Evolutionary conservation across 805 yeast genomes (phyloP).

Genomic region (Yamadazyma scolyti): DNA sequence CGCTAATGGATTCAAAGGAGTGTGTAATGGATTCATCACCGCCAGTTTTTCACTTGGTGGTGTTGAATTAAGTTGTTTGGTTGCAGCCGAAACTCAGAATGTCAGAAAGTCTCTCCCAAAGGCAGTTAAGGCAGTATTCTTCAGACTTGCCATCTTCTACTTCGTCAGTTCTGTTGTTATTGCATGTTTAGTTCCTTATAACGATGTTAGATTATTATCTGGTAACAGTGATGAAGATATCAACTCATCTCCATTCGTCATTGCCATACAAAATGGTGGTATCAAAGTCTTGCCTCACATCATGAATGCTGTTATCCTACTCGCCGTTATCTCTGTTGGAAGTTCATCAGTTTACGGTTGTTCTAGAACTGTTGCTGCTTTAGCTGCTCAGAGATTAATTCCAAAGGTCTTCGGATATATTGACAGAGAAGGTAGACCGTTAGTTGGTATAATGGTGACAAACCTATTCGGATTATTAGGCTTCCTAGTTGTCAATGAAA

Average conservation of each 20-base stretch:
- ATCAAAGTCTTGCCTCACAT: constrained; percentile 66
- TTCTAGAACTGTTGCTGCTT: constrained; percentile 64
- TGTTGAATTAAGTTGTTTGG: constrained; percentile 32
- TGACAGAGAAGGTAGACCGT: constrained; percentile 40
- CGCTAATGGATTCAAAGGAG: constrained; percentile 36
- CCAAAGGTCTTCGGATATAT: constrained; percentile 45
- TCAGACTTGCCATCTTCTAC: constrained; percentile 42
- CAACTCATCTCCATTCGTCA: constrained; percentile 70
- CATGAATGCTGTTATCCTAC: constrained; percentile 69
- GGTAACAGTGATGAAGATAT: constrained; percentile 49
- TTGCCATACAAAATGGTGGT: constrained; percentile 62
- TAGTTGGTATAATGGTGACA: constrained; percentile 31
- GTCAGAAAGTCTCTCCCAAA: constrained; percentile 37
- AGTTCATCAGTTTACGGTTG: constrained; percentile 70
- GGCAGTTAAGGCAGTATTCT: constrained; percentile 40
- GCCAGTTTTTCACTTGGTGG: constrained; percentile 35
- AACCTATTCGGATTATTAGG: constrained; percentile 35
- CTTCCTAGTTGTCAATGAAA: constrained; percentile 28
- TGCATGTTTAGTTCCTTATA: constrained; percentile 50
- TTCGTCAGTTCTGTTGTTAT: constrained; percentile 28
- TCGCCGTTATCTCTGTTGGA: constrained; percentile 74
- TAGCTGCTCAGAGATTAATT: constrained; percentile 67
- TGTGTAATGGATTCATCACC: constrained; percentile 29
- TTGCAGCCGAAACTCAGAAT: constrained; percentile 39
- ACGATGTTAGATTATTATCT: constrained; percentile 42